Evolutionary conservation across 164 flowering plant species (phyloP).

Genomic region (Vitis rotundifolia): DNA sequence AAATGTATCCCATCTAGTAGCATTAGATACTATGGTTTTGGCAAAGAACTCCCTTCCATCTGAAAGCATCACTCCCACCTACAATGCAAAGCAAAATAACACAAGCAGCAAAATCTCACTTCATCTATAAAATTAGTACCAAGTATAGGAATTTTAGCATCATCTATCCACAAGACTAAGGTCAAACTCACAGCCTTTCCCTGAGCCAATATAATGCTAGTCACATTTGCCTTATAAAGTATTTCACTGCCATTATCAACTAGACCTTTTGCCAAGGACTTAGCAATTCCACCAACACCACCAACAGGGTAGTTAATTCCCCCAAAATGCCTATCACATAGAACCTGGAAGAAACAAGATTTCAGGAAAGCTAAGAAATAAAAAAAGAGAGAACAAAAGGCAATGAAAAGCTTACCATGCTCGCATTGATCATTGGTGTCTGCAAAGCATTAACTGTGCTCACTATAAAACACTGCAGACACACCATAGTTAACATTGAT

Average conservation of each 20-base stretch:
- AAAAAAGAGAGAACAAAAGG: neutral
- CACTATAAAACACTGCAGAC: conserved; percentile 91
- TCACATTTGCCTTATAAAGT: conserved; percentile 88
- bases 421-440: conserved; percentile 98
- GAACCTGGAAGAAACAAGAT: conserved; percentile 51
- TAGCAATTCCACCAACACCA: conserved; percentile 96
- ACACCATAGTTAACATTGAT: conserved; percentile 7
- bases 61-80: conserved; percentile 92
- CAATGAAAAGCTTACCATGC: conserved; percentile 64
- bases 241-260: conserved; percentile 79
- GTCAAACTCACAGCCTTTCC: conserved; percentile 85
- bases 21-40: conserved; percentile 88
- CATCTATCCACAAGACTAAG: neutral
- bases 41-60: conserved; percentile 86
- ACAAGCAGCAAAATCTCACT: conserved; percentile 9
- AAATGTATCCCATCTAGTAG: conserved; percentile 99
- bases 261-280: conserved; percentile 84
- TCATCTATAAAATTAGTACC: neutral
- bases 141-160: neutral
- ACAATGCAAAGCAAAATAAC: conserved; percentile 18
- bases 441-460: conserved; percentile 92
- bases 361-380: conserved; percentile 8
- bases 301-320: conserved; percentile 99
- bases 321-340: conserved; percentile 96
- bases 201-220: conserved; percentile 60